phyloP scores from a whole-genome alignment of 139 green algal genomes.

The Coccomyxa sp. region DNA sequence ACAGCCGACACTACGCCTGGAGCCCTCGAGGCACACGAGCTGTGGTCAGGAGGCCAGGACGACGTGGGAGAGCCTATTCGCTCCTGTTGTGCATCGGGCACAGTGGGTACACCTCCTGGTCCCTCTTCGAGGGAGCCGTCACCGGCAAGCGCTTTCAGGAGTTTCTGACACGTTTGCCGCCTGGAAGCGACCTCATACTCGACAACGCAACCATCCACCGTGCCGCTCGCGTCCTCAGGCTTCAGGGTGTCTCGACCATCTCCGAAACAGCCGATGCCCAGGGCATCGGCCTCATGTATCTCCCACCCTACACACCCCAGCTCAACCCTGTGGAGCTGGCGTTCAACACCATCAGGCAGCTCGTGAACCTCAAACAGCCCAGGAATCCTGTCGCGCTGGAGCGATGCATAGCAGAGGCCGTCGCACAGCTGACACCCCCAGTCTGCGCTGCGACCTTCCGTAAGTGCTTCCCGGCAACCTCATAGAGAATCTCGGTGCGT shows the following conservation, averaged over 20 bases:
- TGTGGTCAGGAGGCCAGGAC: background rate
- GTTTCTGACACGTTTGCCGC: background rate
- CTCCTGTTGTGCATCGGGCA: background rate
- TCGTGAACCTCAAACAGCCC: background rate
- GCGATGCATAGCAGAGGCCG: background rate
- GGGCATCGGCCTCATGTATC: background rate
- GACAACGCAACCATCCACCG: background rate
- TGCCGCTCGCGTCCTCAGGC: background rate
- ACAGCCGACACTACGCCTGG: background rate
- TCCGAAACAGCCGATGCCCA: background rate
- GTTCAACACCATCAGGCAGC: constrained; percentile 1
- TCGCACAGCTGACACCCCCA: background rate
- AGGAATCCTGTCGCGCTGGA: background rate
- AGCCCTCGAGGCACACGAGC: background rate
- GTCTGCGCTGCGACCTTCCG: background rate
- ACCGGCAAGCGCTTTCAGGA: background rate
- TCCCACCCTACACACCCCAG: constrained; percentile 2
- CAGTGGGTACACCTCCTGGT: background rate
- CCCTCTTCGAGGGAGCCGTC: background rate
- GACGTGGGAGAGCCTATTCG: background rate
- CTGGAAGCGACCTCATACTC: background rate
- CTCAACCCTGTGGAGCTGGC: constrained; percentile 1
- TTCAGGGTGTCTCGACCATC: background rate
- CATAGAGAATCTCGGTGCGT: background rate
- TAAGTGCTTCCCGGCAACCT: background rate